Evolutionary conservation across 139 green algal species (phyloP).

Genomic region (Cymbomonas tetramitiformis): DNA sequence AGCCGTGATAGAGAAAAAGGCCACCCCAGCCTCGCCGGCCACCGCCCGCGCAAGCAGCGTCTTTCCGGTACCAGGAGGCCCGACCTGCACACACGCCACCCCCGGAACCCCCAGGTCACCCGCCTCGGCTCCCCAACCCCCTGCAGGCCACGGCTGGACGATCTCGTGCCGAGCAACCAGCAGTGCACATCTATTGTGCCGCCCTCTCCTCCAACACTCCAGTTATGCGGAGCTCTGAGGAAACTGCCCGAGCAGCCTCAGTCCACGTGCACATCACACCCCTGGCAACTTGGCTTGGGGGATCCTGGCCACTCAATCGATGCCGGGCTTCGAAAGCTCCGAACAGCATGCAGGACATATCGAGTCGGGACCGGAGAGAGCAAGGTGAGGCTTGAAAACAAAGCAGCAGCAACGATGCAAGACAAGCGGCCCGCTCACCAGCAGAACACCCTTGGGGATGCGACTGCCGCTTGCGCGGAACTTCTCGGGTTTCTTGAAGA

Average conservation of each 20-base stretch:
- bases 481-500: conserved; percentile 78
- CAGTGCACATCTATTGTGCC: not conserved
- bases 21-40: conserved; percentile 52
- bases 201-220: too few relatives aligned
- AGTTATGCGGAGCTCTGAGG: too few relatives aligned
- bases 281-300: too few relatives aligned
- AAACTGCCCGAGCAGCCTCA: too few relatives aligned
- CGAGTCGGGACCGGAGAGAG: not conserved
- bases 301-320: too few relatives aligned
- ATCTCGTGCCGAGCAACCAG: not conserved
- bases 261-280: too few relatives aligned
- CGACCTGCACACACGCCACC: too few relatives aligned
- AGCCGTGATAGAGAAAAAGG: conserved; percentile 78
- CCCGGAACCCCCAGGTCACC: conserved; percentile 17
- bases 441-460: conserved; percentile 16
- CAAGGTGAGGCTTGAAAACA: not conserved
- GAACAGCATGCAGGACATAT: not conserved
- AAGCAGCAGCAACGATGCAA: not conserved
- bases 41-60: conserved; percentile 47
- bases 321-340: not conserved
- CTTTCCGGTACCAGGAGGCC: conserved; percentile 72
- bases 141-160: too few relatives aligned
- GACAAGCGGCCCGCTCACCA: not conserved
- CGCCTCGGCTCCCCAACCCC: too few relatives aligned
- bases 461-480: conserved; percentile 54